Conservation (phyloP, 257 asterid genomes). For the Cordia subcordata region DNA sequence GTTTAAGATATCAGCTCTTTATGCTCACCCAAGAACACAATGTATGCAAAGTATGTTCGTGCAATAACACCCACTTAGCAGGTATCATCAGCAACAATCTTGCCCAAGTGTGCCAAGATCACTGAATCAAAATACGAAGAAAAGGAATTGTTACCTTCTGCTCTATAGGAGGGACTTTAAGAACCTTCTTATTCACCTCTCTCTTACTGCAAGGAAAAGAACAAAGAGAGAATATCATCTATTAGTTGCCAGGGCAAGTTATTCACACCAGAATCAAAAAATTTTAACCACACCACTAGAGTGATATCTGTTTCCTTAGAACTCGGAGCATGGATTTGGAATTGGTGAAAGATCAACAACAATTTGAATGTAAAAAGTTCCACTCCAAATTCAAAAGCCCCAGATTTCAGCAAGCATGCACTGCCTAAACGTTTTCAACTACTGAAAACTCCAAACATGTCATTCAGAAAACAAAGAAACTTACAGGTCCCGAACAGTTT, state of each 20-base stretch:
- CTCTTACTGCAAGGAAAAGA: constrained; percentile 65
- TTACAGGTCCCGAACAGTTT: constrained; percentile 83
- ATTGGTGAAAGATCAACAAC: neutral
- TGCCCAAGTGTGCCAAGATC: neutral
- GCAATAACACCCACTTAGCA: too few species aligned
- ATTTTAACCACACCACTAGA: too few species aligned
- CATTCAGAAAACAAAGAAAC: constrained; percentile 21
- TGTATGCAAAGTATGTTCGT: too few species aligned
- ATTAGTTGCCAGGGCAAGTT: constrained; percentile 8
- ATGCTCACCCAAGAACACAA: too few species aligned
- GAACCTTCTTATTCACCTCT: constrained; percentile 84
- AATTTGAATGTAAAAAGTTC: neutral
- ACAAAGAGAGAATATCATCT: constrained; percentile 15
- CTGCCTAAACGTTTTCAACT: neutral
- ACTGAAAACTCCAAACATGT: constrained; percentile 2
- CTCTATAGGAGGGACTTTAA: constrained; percentile 79
- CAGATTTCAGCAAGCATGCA: neutral
- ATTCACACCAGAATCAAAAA: constrained; percentile 7
- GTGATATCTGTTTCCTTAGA: neutral
- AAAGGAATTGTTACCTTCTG: constrained; percentile 49
- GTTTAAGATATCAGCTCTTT: too few species aligned
- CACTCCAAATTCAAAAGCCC: constrained; percentile 7
- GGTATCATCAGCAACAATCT: neutral
- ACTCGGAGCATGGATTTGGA: neutral
- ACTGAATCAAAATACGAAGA: neutral